phyloP scores from a whole-genome alignment of 2,329 filamentous ascomycete species.

The Coniochaeta hoffmannii region DNA sequence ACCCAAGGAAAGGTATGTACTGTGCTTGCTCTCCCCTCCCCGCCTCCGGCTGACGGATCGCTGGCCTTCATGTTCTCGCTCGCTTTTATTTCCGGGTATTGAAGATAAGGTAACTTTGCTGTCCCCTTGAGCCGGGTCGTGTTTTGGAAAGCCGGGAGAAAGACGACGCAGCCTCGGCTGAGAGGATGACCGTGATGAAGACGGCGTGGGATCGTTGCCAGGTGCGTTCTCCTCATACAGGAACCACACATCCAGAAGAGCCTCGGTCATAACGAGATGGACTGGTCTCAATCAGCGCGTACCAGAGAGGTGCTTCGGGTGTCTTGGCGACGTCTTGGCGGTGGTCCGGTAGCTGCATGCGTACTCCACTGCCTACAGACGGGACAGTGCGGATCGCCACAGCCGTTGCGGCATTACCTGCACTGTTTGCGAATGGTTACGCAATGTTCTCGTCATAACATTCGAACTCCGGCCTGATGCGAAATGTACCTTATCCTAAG shows the following conservation, averaged over 20 bases:
- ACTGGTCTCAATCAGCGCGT: conserved; percentile 32
- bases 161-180: conserved; percentile 30
- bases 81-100: conserved; percentile 22
- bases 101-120: conserved; percentile 43
- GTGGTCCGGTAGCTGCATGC: conserved; percentile 6
- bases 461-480: conserved; percentile 39
- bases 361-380: conserved; percentile 20
- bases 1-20: too few species aligned
- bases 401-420: conserved; percentile 37
- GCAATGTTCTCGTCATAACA: conserved; percentile 37
- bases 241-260: conserved; percentile 12
- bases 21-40: conserved; percentile 1
- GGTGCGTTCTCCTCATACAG: conserved; percentile 38
- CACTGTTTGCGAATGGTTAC: conserved; percentile 36
- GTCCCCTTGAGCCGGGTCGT: conserved; percentile 40
- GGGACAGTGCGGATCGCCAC: conserved; percentile 14
- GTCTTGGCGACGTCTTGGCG: conserved; percentile 11
- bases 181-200: conserved; percentile 42
- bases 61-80: conserved; percentile 10
- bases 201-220: conserved; percentile 40
- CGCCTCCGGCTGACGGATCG: conserved; percentile 1
- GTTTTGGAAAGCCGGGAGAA: conserved; percentile 41
- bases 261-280: conserved; percentile 19
- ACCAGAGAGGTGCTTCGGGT: conserved; percentile 30
- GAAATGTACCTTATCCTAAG: conserved; percentile 36